These are phyloP conservation scores for Amaranthus hypochondriacus DNA, from an alignment of 148 eudicot species.

Conservation along the genomic window DNA sequence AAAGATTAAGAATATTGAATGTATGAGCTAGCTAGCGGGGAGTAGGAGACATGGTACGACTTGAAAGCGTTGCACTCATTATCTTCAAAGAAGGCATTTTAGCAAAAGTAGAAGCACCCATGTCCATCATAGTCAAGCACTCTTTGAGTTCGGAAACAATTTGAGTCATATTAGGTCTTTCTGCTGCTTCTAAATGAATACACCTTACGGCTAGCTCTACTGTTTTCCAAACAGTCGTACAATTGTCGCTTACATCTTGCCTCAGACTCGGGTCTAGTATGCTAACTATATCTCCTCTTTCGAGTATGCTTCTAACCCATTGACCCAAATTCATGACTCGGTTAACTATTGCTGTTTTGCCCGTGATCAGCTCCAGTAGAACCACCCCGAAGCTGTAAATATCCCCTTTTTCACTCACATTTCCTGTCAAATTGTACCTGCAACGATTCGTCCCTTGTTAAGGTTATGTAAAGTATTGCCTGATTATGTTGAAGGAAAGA, in stretches of 20 bases:
- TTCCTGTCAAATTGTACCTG: slow-evolving; percentile 21
- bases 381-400: slow-evolving; percentile 37
- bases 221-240: slow-evolving; percentile 27
- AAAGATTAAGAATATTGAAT: too few species aligned
- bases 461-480: neutral
- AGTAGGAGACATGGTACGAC: slow-evolving; percentile 14
- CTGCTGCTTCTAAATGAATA: slow-evolving; percentile 11
- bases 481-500: neutral
- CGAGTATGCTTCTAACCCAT: slow-evolving; percentile 31
- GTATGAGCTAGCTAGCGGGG: slow-evolving; percentile 14
- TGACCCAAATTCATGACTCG: slow-evolving; percentile 16
- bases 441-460: neutral
- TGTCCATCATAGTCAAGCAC: slow-evolving; percentile 23
- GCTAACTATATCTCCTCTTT: slow-evolving; percentile 23
- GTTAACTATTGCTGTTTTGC: slow-evolving; percentile 23
- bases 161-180: slow-evolving; percentile 34
- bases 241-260: slow-evolving; percentile 11
- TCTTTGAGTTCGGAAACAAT: slow-evolving; percentile 30
- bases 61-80: slow-evolving; percentile 11
- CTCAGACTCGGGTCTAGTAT: slow-evolving; percentile 29
- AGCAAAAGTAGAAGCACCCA: neutral
- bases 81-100: slow-evolving; percentile 16
- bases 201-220: slow-evolving; percentile 32
- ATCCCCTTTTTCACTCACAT: slow-evolving; percentile 30
- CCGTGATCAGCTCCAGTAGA: slow-evolving; percentile 37